Base-by-base conservation (phyloP, 2,329 filamentous ascomycete species). In the Aspergillus intermedius region DNA sequence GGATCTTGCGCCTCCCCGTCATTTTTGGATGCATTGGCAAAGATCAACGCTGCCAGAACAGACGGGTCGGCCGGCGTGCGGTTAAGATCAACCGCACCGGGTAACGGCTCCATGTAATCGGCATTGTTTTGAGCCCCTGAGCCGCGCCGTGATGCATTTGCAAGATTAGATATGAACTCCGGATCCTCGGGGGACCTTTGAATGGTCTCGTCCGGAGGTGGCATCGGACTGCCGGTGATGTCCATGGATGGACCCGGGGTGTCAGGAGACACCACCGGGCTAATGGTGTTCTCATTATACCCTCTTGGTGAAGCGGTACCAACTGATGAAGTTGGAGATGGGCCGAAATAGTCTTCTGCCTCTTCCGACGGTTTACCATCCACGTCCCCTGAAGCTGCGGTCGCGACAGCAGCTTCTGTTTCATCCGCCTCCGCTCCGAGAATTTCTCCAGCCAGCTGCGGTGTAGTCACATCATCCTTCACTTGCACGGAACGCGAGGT, bases 191-290 rank as follows among this genome's bases (percentile, higher is more conserved):
- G 19, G 3, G 37, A 21, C 13, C 17, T 65, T 15, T 64, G 61
- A 19, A 60, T 61, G 4, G 61, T 45, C 12, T 54, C 30, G 13
- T 61, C 63, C 13, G 25, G 25, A 12, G 37, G 37, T 3, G 42
- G 53, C 0, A 60, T 47, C 3, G 61, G 47, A 22, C 46, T 60
- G 22, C 63, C 63, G 4, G 63, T 66, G 40, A 67, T 67, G 44
- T 67, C 65, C 42, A 67, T 66, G 15, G 62, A 60, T 13, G 65
- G 65, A 19, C 65, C 65, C 2, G 59, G 53, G 2, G 65, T 67
- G 46, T 68, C 65, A 7, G 65, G 64, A 6, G 65, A 66, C 5
- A 66, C 60, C 12, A 67, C 64, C 1, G 63, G 63, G 42, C 61
- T 59, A 32, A 66, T 63, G 21, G 53, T 63, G 48, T 66, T 67